phyloP scores from a whole-genome alignment of 805 yeast genomes.

The Priceomyces carsonii region DNA sequence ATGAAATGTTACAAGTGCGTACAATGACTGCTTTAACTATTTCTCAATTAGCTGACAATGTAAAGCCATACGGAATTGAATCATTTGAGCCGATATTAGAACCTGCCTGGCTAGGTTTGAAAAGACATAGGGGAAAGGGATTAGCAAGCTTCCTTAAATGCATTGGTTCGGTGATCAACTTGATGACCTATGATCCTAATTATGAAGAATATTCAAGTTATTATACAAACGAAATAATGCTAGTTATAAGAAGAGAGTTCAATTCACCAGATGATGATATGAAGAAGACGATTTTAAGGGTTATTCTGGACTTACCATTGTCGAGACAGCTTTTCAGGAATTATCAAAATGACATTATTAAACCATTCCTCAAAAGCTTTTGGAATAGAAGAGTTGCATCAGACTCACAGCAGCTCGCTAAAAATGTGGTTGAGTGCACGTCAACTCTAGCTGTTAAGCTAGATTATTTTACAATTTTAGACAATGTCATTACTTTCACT shows the following conservation, averaged over 20 bases:
- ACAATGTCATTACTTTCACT: conserved; percentile 54
- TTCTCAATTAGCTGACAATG: conserved; percentile 74
- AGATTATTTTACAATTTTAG: conserved; percentile 64
- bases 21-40: conserved; percentile 71
- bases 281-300: conserved; percentile 69
- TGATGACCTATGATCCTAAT: conserved; percentile 61
- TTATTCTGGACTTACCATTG: conserved; percentile 65
- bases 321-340: conserved; percentile 56
- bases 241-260: conserved; percentile 69
- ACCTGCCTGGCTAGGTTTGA: conserved; percentile 78
- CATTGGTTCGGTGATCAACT: conserved; percentile 76
- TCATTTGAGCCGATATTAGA: conserved; percentile 75
- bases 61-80: conserved; percentile 87
- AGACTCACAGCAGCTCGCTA: conserved; percentile 52
- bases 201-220: conserved; percentile 72
- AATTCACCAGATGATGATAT: conserved; percentile 84
- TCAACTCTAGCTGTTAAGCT: conserved; percentile 63
- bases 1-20: conserved; percentile 68
- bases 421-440: conserved; percentile 72
- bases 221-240: conserved; percentile 74
- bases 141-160: conserved; percentile 77
- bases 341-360: conserved; percentile 52
- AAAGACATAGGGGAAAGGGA: conserved; percentile 72
- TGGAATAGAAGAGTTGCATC: conserved; percentile 85
- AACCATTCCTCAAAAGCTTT: conserved; percentile 65